Percentiles rank a stretch among this genome's conserved stretches.
phyloP scores from a whole-genome alignment of 1,139 yeast genomes.

The Debaryomycetaceae sp. region DNA sequence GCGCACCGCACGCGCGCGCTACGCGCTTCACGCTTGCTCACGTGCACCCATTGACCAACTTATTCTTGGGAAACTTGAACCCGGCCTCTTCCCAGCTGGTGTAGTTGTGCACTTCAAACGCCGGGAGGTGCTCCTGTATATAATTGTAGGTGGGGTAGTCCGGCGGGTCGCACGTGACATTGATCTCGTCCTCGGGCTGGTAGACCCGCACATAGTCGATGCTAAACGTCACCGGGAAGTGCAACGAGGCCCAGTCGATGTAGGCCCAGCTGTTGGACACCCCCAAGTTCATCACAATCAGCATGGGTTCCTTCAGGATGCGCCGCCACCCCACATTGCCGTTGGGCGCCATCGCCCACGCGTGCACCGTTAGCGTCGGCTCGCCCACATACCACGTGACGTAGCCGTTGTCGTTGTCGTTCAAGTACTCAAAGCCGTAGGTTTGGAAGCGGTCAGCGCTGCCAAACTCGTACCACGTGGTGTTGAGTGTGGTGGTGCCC shows the following conservation, averaged over 20 bases:
- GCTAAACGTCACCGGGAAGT: constrained; percentile 64
- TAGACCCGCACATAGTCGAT: constrained; percentile 77
- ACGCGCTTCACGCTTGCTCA: no score
- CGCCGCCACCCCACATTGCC: constrained; percentile 78
- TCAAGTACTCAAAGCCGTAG: constrained; percentile 73
- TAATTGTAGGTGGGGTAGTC: constrained; percentile 73
- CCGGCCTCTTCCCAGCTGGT: constrained; percentile 70
- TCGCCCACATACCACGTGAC: constrained; percentile 79
- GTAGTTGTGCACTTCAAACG: constrained; percentile 58
- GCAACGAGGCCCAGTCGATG: constrained; percentile 68
- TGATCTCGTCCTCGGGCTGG: constrained; percentile 54
- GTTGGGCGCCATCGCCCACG: constrained; percentile 68
- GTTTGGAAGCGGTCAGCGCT: constrained; percentile 54
- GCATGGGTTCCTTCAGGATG: constrained; percentile 83
- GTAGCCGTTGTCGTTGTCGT: constrained; percentile 66
- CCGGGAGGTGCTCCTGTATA: constrained; percentile 57
- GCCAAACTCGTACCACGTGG: constrained; percentile 71
- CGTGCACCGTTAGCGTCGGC: constrained; percentile 59
- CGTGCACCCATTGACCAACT: constrained; percentile 5
- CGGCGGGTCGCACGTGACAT: constrained; percentile 70
- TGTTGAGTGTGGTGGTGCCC: constrained; percentile 65
- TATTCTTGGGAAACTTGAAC: constrained; percentile 53
- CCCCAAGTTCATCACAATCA: constrained; percentile 73
- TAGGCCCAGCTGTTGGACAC: constrained; percentile 79
- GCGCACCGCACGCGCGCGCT: no score